Conservation (phyloP, 192 early-diverging fungal genomes). For the Tieghemiomyces parasiticus region DNA sequence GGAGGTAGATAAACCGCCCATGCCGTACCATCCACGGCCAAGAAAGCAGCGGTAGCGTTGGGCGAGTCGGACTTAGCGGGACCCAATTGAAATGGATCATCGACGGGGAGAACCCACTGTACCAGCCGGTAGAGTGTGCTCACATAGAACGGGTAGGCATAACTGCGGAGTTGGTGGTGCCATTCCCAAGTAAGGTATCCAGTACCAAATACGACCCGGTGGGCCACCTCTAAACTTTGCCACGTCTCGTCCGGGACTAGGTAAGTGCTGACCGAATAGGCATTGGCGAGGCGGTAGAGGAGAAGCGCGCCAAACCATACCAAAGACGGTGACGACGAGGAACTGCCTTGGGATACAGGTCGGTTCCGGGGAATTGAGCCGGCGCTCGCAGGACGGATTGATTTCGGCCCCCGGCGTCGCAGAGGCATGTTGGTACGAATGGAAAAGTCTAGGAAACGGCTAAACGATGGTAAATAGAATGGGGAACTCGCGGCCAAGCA, state of each 20-base stretch:
- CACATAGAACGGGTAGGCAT: conserved; percentile 74
- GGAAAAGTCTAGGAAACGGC: background rate
- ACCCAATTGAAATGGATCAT: conserved; percentile 41
- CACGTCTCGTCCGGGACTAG: conserved; percentile 95
- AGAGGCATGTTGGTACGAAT: background rate
- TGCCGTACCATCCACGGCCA: conserved; percentile 55
- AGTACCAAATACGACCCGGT: conserved; percentile 71
- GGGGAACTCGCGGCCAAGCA: background rate
- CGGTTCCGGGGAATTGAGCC: background rate
- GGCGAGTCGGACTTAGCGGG: too few species aligned
- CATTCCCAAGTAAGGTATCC: conserved; percentile 95
- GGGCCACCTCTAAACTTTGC: conserved; percentile 89
- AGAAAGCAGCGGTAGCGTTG: too few species aligned
- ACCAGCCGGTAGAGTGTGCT: conserved; percentile 58
- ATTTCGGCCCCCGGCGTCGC: background rate
- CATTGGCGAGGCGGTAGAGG: conserved; percentile 1
- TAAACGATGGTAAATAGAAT: background rate
- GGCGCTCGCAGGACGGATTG: background rate
- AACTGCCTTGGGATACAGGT: background rate
- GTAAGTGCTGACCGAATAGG: conserved; percentile 38
- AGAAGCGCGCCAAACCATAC: background rate
- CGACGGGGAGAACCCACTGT: conserved; percentile 36
- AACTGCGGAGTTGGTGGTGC: conserved; percentile 62
- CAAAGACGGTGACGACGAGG: background rate
- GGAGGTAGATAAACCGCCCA: background rate